Base-by-base conservation (phyloP, 2,329 filamentous ascomycete genomes). In the Colletotrichum shisoi region DNA sequence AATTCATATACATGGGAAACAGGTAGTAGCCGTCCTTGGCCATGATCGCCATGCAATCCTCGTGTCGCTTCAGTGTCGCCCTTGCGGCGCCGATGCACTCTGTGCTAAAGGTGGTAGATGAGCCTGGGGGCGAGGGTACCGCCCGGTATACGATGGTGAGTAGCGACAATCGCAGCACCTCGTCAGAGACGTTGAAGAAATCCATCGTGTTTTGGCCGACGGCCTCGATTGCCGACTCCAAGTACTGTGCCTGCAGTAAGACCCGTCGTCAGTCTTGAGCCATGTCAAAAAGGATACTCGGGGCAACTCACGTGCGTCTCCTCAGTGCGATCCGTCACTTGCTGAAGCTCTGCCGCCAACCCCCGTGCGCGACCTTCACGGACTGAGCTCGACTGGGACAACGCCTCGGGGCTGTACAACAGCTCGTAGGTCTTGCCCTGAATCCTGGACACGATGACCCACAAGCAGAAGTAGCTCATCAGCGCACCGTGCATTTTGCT, bases 401-500 rank as follows among this genome's bases (percentile, higher is more conserved):
- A 74, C 0, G 80, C 77, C 4, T 77, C 79, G 1, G 79, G 78
- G 34, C 77, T 79, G 70, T 88, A 88, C 2, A 88, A 74, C 3
- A 81, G 76, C 71, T 87, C 81, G 66, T 87, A 88, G 31, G 87
- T 82, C 4, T 82, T 79, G 3, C 85, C 84, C 60, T 87, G 83
- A 9, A 85, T 81, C n/a, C 79, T 79, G n/a, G 84, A 82, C 13
- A 84, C 78, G 52, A 78, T 73, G 37, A 85, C 79, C 83, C 85
- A 87, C 1, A 82, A 71, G 12, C 76, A 73, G 65, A 84, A 83
- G 9, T 79, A 78, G 24, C 75, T 74, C 5, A 71, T 67, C 12
- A 75, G 48, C 1, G 73, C 70, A 0, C 70, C 71, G 15, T 72
- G 71, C 6, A 74, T 71, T 12, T 82, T 74, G 12, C 71, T 70